Evolutionary conservation across 352 stramenopile genomes (phyloP).

Genomic region (Pseudoperonospora humuli): DNA sequence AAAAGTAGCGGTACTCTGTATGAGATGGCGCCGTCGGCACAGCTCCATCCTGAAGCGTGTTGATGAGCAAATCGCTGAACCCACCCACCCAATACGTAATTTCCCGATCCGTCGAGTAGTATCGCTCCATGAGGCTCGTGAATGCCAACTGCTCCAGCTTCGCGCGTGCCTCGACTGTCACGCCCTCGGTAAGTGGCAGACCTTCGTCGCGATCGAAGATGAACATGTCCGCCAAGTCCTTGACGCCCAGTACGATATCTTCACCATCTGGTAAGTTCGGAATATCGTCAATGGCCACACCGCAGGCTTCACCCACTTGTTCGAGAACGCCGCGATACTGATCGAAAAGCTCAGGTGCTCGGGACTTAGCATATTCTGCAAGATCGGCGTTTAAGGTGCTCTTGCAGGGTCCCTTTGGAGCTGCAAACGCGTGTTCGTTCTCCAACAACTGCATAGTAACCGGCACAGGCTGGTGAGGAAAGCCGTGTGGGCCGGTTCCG

Average conservation of each 20-base stretch:
- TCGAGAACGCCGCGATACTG: constrained; percentile 50
- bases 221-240: constrained; percentile 81
- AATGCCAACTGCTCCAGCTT: constrained; percentile 66
- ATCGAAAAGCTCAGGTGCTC: constrained; percentile 48
- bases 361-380: constrained; percentile 42
- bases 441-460: constrained; percentile 80
- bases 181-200: constrained; percentile 40
- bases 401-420: constrained; percentile 67
- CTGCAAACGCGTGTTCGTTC: constrained; percentile 82
- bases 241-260: constrained; percentile 68
- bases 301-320: constrained; percentile 46
- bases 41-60: constrained; percentile 47
- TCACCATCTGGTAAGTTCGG: constrained; percentile 49
- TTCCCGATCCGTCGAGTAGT: constrained; percentile 68
- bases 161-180: constrained; percentile 43
- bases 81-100: constrained; percentile 82
- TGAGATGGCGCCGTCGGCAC: constrained; percentile 37
- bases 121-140: constrained; percentile 80
- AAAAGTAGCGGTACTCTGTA: constrained; percentile 65
- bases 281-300: constrained; percentile 50
- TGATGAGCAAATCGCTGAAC: constrained; percentile 59
- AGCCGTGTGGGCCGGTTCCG: constrained; percentile 58
- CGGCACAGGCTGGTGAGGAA: constrained; percentile 61
- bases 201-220: constrained; percentile 68
- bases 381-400: constrained; percentile 44